Conservation (phyloP, 2,329 filamentous ascomycete species). For the Chaetomium sp. region DNA sequence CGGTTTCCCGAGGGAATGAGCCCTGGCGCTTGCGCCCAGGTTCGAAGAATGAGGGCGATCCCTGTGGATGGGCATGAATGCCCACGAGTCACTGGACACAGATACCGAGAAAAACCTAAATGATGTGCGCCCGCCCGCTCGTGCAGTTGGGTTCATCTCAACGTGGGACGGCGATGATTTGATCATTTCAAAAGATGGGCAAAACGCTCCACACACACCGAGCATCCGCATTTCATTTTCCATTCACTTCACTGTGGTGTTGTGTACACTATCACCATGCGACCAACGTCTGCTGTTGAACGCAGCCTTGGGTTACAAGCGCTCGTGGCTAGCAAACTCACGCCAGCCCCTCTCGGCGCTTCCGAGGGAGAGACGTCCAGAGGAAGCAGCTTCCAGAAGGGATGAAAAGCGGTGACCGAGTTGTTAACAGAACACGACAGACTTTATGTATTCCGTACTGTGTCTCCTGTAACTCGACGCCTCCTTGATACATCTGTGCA, state of each 20-base stretch:
- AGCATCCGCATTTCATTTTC: background rate
- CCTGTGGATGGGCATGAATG: background rate
- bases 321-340: slow-evolving; percentile 11
- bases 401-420: no score
- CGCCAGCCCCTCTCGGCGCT: background rate
- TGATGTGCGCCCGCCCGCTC: background rate
- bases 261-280: no score
- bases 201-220: background rate
- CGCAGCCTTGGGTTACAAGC: slow-evolving; percentile 8
- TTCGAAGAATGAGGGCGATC: background rate
- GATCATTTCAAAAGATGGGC: slow-evolving; percentile 1
- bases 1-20: slow-evolving; percentile 7
- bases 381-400: no score
- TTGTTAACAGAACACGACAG: no score
- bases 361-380: no score
- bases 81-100: background rate
- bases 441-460: no score
- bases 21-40: background rate
- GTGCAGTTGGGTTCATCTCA: background rate
- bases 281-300: slow-evolving; percentile 4
- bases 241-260: background rate
- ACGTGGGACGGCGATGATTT: slow-evolving; percentile 1
- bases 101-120: background rate
- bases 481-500: no score
- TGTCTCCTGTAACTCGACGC: no score